These are phyloP conservation scores for Epichloe hybrida DNA, from an alignment of 2,329 filamentous ascomycete genomes.

Conservation along the genomic window DNA sequence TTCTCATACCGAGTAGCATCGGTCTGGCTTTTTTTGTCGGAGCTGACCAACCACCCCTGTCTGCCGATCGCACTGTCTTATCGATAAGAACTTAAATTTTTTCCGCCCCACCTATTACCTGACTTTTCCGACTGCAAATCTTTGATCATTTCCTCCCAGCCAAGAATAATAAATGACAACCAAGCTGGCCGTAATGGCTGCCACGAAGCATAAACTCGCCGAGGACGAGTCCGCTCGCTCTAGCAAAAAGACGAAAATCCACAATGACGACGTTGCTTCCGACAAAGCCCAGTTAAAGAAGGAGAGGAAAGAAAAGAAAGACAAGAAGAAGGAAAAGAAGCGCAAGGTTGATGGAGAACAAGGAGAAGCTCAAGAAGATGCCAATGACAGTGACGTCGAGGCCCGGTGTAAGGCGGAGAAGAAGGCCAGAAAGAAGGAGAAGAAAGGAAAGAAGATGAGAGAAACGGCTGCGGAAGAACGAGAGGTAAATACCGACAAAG, in stretches of 20 bases:
- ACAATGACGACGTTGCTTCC: slow-evolving; percentile 13
- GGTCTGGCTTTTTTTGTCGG: no score
- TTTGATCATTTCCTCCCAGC: neutral
- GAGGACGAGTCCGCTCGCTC: slow-evolving; percentile 23
- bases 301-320: slow-evolving; percentile 17
- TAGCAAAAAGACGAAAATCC: slow-evolving; percentile 27
- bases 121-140: neutral
- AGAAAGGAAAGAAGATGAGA: slow-evolving; percentile 21
- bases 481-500: slow-evolving; percentile 9
- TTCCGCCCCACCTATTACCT: slow-evolving; percentile 6
- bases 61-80: slow-evolving; percentile 8
- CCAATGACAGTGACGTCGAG: slow-evolving; percentile 11
- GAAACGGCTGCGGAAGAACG: slow-evolving; percentile 16
- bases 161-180: neutral
- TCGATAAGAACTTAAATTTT: slow-evolving; percentile 18
- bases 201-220: slow-evolving; percentile 25
- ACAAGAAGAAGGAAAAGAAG: slow-evolving; percentile 21
- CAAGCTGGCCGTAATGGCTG: slow-evolving; percentile 21
- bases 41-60: no score
- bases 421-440: slow-evolving; percentile 14
- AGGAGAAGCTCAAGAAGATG: slow-evolving; percentile 6
- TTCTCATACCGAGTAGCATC: no score
- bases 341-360: slow-evolving; percentile 14
- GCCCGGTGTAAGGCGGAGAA: slow-evolving; percentile 9
- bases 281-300: slow-evolving; percentile 25